Evolutionary conservation across 805 yeast genomes (phyloP), one percentile per base, ranked within the genome.

Genomic region (Clavispora phyllophila): DNA sequence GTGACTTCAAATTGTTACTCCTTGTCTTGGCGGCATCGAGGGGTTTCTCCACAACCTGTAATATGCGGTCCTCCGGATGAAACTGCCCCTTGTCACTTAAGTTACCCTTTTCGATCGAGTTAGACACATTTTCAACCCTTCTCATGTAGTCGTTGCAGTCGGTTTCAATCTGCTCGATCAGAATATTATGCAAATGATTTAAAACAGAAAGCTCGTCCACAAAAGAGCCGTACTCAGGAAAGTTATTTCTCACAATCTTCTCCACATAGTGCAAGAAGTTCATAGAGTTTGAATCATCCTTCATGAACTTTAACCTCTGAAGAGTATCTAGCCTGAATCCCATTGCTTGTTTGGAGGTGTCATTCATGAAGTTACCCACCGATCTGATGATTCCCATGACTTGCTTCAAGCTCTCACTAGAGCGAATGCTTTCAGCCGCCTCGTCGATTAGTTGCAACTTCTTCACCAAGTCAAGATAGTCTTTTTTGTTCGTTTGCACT

Each of bases 281-380:
- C 82, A 85, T 81, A 5, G 88, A 78, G 59, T 91, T 90, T 45
- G 81, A 77, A 22, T 84, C 88, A 63, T 91, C 96, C 59, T 93
- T 93, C 65, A 95, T 82, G 52, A 95, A 89, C 25, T 84, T 87
- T 45, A 93, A 73, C 52, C 98, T 71, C 56, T 89, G 96, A 41
- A 93, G 72, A n/a, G 96, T 87, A 36, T 87, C 83, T 46, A 93
- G 69, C 55, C 85, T 84, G 73, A 95, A 95, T 3, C 99, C 99
- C 50, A 78, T 76, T 1, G 97, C 98, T 60, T 89, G 96, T 54
- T 89, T 90, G 2, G 87, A 73, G n/a, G 80, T 70, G 55, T 89
- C 96, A 60, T 95, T 93, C 99, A 93, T 93, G 61, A 82, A 91
- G 61, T 93, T 93, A 45, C 99, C 99, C 39, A 93, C 93, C 4